These are phyloP conservation scores for Stachybotrys echinatus DNA, from an alignment of 2,329 filamentous ascomycete species.

Conservation along the genomic window DNA sequence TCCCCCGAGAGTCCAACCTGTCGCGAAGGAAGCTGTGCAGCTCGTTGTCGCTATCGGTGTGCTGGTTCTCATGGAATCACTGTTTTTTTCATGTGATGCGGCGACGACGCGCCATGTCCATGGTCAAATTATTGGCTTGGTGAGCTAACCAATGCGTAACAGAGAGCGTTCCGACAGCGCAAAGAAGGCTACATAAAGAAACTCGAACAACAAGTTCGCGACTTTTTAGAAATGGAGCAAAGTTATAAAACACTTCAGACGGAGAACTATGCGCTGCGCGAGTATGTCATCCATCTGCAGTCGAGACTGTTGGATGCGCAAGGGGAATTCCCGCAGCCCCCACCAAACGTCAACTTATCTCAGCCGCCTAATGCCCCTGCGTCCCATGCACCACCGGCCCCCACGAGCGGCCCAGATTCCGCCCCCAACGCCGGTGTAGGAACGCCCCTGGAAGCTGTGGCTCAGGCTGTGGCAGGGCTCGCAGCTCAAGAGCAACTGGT, in stretches of 20 bases:
- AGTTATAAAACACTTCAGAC: conserved; percentile 74
- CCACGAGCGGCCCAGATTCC: conserved; percentile 17
- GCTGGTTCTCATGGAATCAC: too few species aligned
- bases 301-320: conserved; percentile 77
- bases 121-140: too few species aligned
- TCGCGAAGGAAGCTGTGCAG: neutral
- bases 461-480: conserved; percentile 40
- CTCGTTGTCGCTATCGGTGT: too few species aligned
- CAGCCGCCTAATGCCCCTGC: conserved; percentile 12
- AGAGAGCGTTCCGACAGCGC: conserved; percentile 95
- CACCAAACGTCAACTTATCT: conserved; percentile 68
- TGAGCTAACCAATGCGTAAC: conserved; percentile 18
- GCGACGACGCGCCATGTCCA: too few species aligned
- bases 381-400: conserved; percentile 8
- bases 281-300: conserved; percentile 90
- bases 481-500: conserved; percentile 35
- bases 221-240: conserved; percentile 69
- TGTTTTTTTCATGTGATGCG: too few species aligned
- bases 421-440: conserved; percentile 21
- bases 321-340: conserved; percentile 79
- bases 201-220: conserved; percentile 87
- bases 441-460: conserved; percentile 42
- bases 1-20: too few species aligned
- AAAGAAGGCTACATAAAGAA: conserved; percentile 99
- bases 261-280: conserved; percentile 85